These are phyloP conservation scores for Polysphondylium violaceum DNA, from an alignment of 78 protist genomes.

Conservation along the genomic window DNA sequence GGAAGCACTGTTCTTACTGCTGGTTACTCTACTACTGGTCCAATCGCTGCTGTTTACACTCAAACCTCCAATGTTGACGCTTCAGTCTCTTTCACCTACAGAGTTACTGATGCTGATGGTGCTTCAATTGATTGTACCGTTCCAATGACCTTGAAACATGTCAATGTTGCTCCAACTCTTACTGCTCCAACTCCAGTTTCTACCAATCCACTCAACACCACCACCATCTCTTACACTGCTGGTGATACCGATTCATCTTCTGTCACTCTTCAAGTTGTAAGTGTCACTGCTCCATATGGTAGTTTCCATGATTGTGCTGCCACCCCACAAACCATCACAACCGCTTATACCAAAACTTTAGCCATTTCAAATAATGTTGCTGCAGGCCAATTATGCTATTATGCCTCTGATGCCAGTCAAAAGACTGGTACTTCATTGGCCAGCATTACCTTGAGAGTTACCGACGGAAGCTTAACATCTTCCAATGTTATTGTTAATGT, in stretches of 20 bases:
- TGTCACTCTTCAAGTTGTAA: not conserved
- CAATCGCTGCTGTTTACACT: not conserved
- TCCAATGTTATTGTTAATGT: conserved; percentile 2
- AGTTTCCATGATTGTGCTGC: not conserved
- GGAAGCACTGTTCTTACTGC: not conserved
- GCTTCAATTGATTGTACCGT: not conserved
- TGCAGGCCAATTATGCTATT: not conserved
- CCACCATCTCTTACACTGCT: not conserved
- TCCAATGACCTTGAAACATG: not conserved
- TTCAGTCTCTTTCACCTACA: not conserved
- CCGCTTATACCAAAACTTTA: not conserved
- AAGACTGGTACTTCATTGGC: not conserved
- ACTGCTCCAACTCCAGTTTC: not conserved
- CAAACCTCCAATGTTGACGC: not conserved
- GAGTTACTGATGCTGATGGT: conserved; percentile 29
- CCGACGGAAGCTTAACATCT: not conserved
- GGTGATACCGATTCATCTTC: not conserved
- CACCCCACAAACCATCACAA: not conserved
- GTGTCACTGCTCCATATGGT: not conserved
- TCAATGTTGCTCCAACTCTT: conserved; percentile 24
- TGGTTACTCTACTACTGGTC: not conserved
- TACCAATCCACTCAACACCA: not conserved
- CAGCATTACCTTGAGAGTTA: not conserved
- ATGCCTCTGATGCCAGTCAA: not conserved
- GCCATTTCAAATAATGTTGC: not conserved